These are phyloP conservation scores for Eucalyptus albens DNA, from an alignment of 345 rosid species.

Conservation along the genomic window DNA sequence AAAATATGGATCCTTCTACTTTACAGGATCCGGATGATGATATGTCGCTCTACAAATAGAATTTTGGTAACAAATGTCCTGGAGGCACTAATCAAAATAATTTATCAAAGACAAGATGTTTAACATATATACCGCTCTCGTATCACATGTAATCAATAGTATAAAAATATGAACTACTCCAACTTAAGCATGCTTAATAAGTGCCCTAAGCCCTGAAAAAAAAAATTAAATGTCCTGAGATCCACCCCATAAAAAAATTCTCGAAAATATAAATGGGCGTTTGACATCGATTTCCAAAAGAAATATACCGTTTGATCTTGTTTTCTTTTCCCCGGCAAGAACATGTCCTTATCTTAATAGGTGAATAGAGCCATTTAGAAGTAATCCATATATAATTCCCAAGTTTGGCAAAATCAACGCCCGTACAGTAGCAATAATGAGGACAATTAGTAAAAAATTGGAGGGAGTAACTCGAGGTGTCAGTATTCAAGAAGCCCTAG, in stretches of 20 bases:
- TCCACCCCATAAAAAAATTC: background rate
- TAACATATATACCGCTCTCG: background rate
- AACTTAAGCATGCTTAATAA: background rate
- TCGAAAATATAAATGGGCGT: background rate
- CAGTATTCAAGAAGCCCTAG: background rate
- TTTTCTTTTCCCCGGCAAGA: background rate
- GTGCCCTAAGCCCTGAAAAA: background rate
- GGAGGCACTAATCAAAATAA: background rate
- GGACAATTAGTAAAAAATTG: background rate
- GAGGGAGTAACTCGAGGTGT: background rate
- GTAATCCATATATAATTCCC: background rate
- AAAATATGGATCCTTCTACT: background rate
- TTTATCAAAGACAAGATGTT: background rate
- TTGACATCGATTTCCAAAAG: background rate
- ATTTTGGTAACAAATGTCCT: background rate
- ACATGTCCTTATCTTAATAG: background rate
- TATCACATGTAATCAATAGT: background rate
- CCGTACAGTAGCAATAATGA: background rate
- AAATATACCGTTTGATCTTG: background rate
- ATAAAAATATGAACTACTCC: background rate
- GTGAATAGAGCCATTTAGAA: background rate
- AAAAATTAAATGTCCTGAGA: background rate
- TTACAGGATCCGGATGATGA: background rate
- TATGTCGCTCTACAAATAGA: background rate
- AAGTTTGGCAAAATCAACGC: background rate